A percentile compares a stretch with the other conserved stretches of the same genome.
Conservation (phyloP, 176 grass and related monocot species). For the Oryza coarctata region DNA sequence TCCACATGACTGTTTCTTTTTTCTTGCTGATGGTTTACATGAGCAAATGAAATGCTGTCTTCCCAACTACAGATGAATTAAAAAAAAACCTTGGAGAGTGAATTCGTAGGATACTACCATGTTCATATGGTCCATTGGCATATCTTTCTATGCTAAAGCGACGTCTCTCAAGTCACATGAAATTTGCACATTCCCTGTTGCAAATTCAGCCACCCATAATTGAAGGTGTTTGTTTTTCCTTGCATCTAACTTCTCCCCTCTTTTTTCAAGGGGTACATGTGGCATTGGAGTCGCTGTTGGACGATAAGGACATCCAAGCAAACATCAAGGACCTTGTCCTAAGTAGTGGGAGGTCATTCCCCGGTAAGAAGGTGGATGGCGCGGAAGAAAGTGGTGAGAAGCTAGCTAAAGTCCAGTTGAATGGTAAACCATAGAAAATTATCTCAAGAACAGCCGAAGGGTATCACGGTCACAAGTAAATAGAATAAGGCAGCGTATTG, state of each 20-base stretch:
- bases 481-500: slow-evolving; percentile 38
- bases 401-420: slow-evolving; percentile 51
- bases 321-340: slow-evolving; percentile 72
- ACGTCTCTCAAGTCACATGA: slow-evolving; percentile 15
- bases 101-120: slow-evolving; percentile 33
- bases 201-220: neutral
- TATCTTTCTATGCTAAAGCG: slow-evolving; percentile 36
- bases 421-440: slow-evolving; percentile 50
- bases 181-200: slow-evolving; percentile 2
- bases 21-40: neutral
- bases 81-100: neutral
- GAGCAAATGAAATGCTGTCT: slow-evolving; percentile 23
- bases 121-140: slow-evolving; percentile 23
- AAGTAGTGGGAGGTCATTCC: slow-evolving; percentile 75
- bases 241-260: slow-evolving; percentile 41
- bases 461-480: slow-evolving; percentile 23
- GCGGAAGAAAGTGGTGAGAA: slow-evolving; percentile 42
- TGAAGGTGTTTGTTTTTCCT: slow-evolving; percentile 5
- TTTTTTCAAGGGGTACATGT: slow-evolving; percentile 74
- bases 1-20: neutral
- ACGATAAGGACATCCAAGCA: slow-evolving; percentile 72
- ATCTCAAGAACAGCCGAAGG: neutral
- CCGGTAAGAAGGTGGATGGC: slow-evolving; percentile 36
- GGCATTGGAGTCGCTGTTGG: slow-evolving; percentile 72
- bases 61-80: slow-evolving; percentile 23